Percentiles rank a stretch among this genome's conserved stretches.
Conservation (phyloP, 306 rosid species). For the Cercis canadensis region DNA sequence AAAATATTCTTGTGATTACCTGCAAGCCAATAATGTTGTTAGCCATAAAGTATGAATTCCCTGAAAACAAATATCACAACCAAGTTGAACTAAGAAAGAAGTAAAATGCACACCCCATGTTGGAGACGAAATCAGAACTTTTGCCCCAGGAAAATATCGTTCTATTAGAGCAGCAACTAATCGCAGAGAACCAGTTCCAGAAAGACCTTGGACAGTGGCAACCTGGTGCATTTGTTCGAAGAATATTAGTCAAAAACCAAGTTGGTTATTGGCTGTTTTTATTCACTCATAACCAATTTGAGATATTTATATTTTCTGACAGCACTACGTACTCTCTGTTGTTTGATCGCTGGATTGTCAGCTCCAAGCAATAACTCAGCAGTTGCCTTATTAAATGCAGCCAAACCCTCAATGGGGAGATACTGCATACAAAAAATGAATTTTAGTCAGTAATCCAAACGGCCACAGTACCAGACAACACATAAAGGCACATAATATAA, state of each 20-base stretch:
- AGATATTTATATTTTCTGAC: not conserved
- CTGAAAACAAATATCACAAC: conserved; percentile 30
- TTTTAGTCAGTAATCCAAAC: conserved; percentile 32
- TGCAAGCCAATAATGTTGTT: conserved; percentile 40
- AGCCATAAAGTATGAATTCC: conserved; percentile 12
- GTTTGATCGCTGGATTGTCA: conserved; percentile 73
- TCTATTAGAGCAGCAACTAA: conserved; percentile 87
- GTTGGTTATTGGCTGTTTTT: not conserved
- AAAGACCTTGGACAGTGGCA: conserved; percentile 97
- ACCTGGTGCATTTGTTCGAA: conserved; percentile 56
- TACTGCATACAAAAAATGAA: conserved; percentile 58
- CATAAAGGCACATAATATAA: conserved; percentile 1
- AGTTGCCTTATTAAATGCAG: conserved; percentile 93
- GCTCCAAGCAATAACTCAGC: conserved; percentile 92
- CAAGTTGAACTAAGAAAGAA: conserved; percentile 31
- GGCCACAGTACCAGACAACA: conserved; percentile 31
- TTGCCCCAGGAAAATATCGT: conserved; percentile 86
- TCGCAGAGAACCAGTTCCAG: conserved; percentile 98
- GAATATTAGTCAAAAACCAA: conserved; percentile 13
- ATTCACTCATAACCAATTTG: not conserved
- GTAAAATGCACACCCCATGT: conserved; percentile 78
- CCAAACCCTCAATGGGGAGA: conserved; percentile 97
- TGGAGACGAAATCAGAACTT: conserved; percentile 92
- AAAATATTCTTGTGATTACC: conserved; percentile 99
- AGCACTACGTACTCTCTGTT: conserved; percentile 66